These are phyloP conservation scores for Mycena olivaceomarginata DNA, from an alignment of 768 basidiomycete species.

Conservation along the genomic window DNA sequence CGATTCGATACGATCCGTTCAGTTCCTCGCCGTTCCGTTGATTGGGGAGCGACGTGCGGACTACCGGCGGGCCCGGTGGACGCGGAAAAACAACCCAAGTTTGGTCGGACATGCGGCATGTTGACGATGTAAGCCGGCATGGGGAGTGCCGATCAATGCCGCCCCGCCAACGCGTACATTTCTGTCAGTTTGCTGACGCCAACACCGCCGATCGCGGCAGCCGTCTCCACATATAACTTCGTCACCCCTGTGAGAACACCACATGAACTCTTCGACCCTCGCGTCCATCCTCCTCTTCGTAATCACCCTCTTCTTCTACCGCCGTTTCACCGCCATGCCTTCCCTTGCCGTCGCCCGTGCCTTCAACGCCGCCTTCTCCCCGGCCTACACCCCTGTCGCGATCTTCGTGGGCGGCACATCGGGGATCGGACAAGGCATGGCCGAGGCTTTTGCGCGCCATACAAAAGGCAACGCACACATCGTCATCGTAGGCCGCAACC, in stretches of 20 bases:
- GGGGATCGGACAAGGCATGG: conserved; percentile 69
- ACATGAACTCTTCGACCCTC: conserved; percentile 16
- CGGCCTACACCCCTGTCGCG: conserved; percentile 52
- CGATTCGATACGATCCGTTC: too few relatives aligned
- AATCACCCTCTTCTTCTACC: conserved; percentile 25
- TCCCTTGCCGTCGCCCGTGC: conserved; percentile 52
- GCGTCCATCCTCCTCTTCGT: conserved; percentile 21
- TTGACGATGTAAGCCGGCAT: too few relatives aligned
- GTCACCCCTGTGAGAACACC: background rate
- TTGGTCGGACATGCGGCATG: too few relatives aligned
- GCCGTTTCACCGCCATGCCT: conserved; percentile 49
- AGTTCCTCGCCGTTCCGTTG: too few relatives aligned
- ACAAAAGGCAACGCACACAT: conserved; percentile 72
- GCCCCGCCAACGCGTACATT: too few relatives aligned
- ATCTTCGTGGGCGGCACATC: conserved; percentile 68
- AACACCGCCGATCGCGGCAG: background rate
- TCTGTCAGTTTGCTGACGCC: too few relatives aligned
- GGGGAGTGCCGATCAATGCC: too few relatives aligned
- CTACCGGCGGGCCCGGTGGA: too few relatives aligned
- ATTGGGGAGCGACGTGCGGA: too few relatives aligned
- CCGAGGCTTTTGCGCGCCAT: conserved; percentile 64
- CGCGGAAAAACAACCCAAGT: too few relatives aligned
- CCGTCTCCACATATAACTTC: background rate
- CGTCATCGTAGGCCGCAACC: conserved; percentile 72
- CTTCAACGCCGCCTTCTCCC: conserved; percentile 56